These are phyloP conservation scores for Melanomma pulvis-pyrius DNA, from an alignment of 495 filamentous ascomycete genomes.

Conservation along the genomic window DNA sequence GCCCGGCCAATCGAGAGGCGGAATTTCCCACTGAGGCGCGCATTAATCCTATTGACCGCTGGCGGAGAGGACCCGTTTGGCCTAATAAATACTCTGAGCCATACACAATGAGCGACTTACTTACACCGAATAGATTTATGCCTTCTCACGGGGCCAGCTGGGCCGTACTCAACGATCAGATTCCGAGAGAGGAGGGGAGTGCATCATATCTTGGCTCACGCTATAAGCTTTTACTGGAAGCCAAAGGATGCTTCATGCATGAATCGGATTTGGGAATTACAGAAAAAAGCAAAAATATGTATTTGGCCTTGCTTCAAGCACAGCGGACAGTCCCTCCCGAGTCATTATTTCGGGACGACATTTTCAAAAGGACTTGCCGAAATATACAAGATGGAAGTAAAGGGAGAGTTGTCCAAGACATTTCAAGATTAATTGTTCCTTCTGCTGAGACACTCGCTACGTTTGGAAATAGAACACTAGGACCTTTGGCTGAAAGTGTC, in stretches of 20 bases:
- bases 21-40: too few relatives aligned
- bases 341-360: constrained; percentile 30
- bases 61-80: background rate
- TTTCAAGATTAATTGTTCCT: constrained; percentile 31
- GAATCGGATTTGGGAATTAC: constrained; percentile 16
- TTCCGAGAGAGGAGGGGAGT: constrained; percentile 48
- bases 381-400: constrained; percentile 22
- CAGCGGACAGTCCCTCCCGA: constrained; percentile 13
- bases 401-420: constrained; percentile 33
- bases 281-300: constrained; percentile 25
- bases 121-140: constrained; percentile 38
- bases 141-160: constrained; percentile 40
- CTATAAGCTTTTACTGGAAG: background rate
- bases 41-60: too few relatives aligned
- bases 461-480: constrained; percentile 20
- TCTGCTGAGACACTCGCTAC: constrained; percentile 31
- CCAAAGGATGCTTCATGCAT: constrained; percentile 27
- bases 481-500: constrained; percentile 27
- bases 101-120: too few relatives aligned
- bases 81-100: too few relatives aligned
- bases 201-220: constrained; percentile 43
- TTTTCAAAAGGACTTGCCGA: constrained; percentile 23
- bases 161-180: constrained; percentile 47
- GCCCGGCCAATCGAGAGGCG: too few relatives aligned
- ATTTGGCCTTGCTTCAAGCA: constrained; percentile 17